These are phyloP conservation scores for Pseudogymnoascus sp. DNA, from an alignment of 2,329 filamentous ascomycete species.

Conservation along the genomic window DNA sequence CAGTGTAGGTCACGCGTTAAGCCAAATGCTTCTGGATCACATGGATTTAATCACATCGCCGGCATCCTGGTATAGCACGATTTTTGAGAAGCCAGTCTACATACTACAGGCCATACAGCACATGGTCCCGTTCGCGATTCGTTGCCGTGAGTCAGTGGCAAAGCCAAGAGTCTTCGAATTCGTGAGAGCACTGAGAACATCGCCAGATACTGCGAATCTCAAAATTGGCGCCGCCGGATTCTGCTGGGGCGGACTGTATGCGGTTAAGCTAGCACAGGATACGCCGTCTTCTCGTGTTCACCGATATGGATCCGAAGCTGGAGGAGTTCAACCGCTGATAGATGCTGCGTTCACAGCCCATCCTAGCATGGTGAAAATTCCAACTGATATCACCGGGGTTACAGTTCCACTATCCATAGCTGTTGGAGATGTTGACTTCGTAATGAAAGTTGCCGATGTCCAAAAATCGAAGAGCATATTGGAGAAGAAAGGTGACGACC, in stretches of 20 bases:
- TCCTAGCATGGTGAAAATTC: constrained; percentile 42
- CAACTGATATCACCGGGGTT: constrained; percentile 38
- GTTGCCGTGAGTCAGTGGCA: constrained; percentile 23
- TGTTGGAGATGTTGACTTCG: constrained; percentile 37
- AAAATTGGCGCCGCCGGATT: constrained; percentile 51
- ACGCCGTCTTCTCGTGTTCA: constrained; percentile 21
- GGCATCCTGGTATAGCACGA: constrained; percentile 17
- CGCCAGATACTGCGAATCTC: constrained; percentile 22
- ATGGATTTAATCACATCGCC: constrained; percentile 19
- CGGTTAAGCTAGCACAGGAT: constrained; percentile 40
- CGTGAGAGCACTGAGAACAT: constrained; percentile 30
- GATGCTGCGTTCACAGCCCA: constrained; percentile 48
- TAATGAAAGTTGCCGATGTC: constrained; percentile 26
- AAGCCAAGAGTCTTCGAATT: constrained; percentile 33
- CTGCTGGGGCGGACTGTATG: constrained; percentile 57
- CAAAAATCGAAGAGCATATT: constrained; percentile 17
- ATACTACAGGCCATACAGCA: constrained; percentile 42
- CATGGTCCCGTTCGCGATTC: constrained; percentile 24
- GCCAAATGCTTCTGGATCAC: constrained; percentile 11
- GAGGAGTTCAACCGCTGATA: constrained; percentile 33
- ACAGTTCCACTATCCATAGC: constrained; percentile 39
- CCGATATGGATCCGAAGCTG: constrained; percentile 13
- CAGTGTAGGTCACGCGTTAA: constrained; percentile 17
- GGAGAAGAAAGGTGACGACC: constrained; percentile 18
- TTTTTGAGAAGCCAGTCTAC: constrained; percentile 31